Evolutionary conservation across 202 grass and related monocot species (phyloP).

Genomic region (Dendrocalamus latiflorus): DNA sequence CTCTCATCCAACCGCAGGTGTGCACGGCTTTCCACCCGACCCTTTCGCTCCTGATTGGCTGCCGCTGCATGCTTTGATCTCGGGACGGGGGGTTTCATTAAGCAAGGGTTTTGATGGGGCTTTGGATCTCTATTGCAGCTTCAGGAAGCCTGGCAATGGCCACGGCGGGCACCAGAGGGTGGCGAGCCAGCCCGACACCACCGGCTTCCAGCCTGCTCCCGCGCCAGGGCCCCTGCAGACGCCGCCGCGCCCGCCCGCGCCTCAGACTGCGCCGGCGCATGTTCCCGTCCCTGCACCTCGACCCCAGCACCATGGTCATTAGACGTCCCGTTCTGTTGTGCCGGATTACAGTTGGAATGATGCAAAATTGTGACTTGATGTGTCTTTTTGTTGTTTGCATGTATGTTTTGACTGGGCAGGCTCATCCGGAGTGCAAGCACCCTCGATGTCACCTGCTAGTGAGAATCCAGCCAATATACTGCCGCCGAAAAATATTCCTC

Average conservation of each 20-base stretch:
- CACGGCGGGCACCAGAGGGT: slow-evolving; percentile 55
- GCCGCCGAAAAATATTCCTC: slow-evolving; percentile 35
- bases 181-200: slow-evolving; percentile 40
- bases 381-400: slow-evolving; percentile 4
- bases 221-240: slow-evolving; percentile 33
- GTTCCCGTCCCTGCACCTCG: slow-evolving; percentile 10
- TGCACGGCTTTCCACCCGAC: too few relatives aligned
- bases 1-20: slow-evolving; percentile 64
- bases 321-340: background rate
- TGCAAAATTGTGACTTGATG: background rate
- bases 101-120: slow-evolving; percentile 30
- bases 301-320: slow-evolving; percentile 50
- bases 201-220: slow-evolving; percentile 46
- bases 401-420: slow-evolving; percentile 23
- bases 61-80: slow-evolving; percentile 6
- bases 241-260: slow-evolving; percentile 20
- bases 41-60: background rate
- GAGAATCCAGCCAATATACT: slow-evolving; percentile 41
- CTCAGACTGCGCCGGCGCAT: slow-evolving; percentile 35
- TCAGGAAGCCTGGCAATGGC: slow-evolving; percentile 59
- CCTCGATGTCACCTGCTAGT: background rate
- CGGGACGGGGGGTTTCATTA: background rate
- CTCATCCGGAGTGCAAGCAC: background rate
- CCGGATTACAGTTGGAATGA: background rate
- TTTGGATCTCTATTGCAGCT: slow-evolving; percentile 53